These are phyloP conservation scores for Wickerhamiella sergipiensis DNA, from an alignment of 805 yeast genomes.

Conservation along the genomic window DNA sequence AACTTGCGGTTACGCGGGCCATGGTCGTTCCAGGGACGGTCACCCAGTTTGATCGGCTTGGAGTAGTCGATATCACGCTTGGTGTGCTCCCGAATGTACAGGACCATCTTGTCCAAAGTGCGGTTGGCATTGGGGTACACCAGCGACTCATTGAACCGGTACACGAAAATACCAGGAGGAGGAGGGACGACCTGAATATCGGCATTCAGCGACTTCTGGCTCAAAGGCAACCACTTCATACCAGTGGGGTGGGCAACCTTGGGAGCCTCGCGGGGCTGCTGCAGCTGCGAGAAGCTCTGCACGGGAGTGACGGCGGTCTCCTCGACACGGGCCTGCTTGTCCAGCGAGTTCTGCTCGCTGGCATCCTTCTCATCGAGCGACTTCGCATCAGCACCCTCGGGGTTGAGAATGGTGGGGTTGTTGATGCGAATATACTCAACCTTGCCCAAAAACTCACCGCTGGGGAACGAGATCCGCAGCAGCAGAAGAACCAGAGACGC, in stretches of 20 bases:
- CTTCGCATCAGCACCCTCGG: slow-evolving; percentile 20
- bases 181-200: slow-evolving; percentile 54
- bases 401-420: slow-evolving; percentile 31
- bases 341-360: neutral
- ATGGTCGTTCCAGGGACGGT: slow-evolving; percentile 85
- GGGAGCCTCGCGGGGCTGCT: neutral
- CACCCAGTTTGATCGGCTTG: slow-evolving; percentile 30
- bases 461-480: slow-evolving; percentile 65
- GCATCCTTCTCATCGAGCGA: slow-evolving; percentile 11
- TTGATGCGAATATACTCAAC: slow-evolving; percentile 58
- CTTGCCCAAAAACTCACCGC: slow-evolving; percentile 71
- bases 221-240: slow-evolving; percentile 25
- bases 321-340: slow-evolving; percentile 1
- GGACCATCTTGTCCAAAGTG: slow-evolving; percentile 56
- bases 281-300: neutral
- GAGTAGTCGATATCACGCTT: slow-evolving; percentile 38
- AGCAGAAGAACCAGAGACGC: slow-evolving; percentile 67
- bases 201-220: slow-evolving; percentile 37
- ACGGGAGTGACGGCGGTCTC: neutral
- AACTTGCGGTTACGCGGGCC: slow-evolving; percentile 35
- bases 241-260: slow-evolving; percentile 2
- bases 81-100: slow-evolving; percentile 48
- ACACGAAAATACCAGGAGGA: slow-evolving; percentile 83
- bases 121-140: slow-evolving; percentile 69
- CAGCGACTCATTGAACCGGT: slow-evolving; percentile 68